Conservation (phyloP, 108 stramenopile genomes). For the Nitzschia putrida region DNA sequence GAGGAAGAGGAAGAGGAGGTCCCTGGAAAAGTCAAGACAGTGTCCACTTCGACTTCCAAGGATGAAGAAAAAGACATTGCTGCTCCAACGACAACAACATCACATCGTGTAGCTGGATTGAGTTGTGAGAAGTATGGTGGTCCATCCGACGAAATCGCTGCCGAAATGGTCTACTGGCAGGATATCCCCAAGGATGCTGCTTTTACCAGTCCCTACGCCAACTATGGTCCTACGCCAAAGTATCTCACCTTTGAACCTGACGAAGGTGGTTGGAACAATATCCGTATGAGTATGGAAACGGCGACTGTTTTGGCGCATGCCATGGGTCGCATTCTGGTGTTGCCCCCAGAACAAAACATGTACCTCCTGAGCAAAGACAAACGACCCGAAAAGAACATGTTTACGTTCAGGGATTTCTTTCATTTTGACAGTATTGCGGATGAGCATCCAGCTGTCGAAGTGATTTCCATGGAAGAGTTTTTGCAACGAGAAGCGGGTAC, state of each 20-base stretch:
- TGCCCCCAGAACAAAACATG: constrained; percentile 83
- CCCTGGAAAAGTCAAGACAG: no score
- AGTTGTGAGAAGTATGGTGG: constrained; percentile 52
- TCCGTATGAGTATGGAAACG: constrained; percentile 93
- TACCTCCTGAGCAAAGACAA: constrained; percentile 37
- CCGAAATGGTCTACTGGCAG: constrained; percentile 86
- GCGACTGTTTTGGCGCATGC: constrained; percentile 80
- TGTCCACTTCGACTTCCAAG: neutral
- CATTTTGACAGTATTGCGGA: constrained; percentile 66
- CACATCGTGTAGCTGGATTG: constrained; percentile 31
- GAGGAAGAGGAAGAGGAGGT: neutral
- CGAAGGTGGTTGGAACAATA: constrained; percentile 95
- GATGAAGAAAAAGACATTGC: neutral
- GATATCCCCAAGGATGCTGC: constrained; percentile 70
- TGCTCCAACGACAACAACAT: neutral
- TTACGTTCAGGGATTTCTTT: constrained; percentile 79
- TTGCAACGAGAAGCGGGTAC: constrained; percentile 61
- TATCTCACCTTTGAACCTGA: constrained; percentile 92
- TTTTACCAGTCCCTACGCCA: constrained; percentile 54
- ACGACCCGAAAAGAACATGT: constrained; percentile 50
- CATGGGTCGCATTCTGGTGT: constrained; percentile 87
- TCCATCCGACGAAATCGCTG: constrained; percentile 37
- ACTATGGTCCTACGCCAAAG: constrained; percentile 19
- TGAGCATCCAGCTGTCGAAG: constrained; percentile 72
- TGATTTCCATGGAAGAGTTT: constrained; percentile 88